Evolutionary conservation across 805 yeast genomes (phyloP), one percentile per base, ranked within the genome.

Genomic region (Metschnikowia lochheadii): DNA sequence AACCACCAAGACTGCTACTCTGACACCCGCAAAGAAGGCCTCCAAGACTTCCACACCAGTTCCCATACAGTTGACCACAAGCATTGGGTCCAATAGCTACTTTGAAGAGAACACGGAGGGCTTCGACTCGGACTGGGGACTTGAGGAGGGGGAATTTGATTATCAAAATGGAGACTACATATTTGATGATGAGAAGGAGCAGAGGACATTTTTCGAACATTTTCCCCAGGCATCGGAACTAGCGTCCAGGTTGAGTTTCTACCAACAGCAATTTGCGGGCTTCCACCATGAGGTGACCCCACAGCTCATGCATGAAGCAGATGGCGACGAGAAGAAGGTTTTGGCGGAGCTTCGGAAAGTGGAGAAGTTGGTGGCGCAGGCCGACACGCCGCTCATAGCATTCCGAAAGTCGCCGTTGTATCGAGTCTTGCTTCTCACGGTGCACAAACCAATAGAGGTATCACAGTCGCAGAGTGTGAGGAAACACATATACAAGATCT

Each of bases 41-140:
- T 7, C 26, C 26, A 32, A 33, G 20, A 23, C 14, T 6, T 14
- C 23, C 6, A 11, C 10, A 5, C 35, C 15, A 14, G 43, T 11
- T 14, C 11, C 34, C 34, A 29, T 5, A 34, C 41, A 6, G 40
- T 6, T 13, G 26, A 13, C 20, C 13, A 2, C 41, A 40, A 14
- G 15, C 31, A 14, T n/a, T 8, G 26, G 35, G 15, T 6, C 35
- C 15, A 10, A 21, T 3, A 17, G 38, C 6, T 41, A 31, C 20
- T 21, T 33, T 8, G 48, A 31, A 20, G 53, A 53, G 35, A 33
- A 44, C 13, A 6, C 17, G 5, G 46, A 44, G 1, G 41, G 59
- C 32, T 49, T 54, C 43, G 61, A 55, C 54, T 61, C 72, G 6
- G 78, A 73, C 60, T 73, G 78, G 78, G 78, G 78, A 6, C 50